Evolutionary conservation across 352 stramenopile genomes (phyloP), one percentile per base, ranked within the genome.

Genomic region (Discostella stelligera): DNA sequence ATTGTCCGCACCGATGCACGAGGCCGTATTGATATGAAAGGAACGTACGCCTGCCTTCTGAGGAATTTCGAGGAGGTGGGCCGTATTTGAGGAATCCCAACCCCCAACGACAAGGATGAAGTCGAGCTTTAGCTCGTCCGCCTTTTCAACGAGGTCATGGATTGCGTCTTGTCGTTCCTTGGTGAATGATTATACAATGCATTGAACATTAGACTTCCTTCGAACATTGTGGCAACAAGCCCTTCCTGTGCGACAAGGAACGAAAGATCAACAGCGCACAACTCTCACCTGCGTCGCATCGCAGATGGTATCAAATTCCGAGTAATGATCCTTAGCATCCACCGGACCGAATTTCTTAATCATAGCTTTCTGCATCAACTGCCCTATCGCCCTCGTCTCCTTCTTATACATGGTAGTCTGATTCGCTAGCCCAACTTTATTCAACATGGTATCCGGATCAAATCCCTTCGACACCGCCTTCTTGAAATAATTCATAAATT

Each of bases 321-420:
- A 87, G 78, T 95, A 96, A 80, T 94, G 91, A 21, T 91, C 71
- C 48, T 89, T 80, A 0, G 86, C 66, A 68, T 94, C 63, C 4
- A 82, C 81, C n/a, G 92, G 90, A 37, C 91, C 91, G 80, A 87
- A 94, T 72, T 95, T 94, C 32, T 88, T 88, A 70, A 96, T 94
- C 71, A 95, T 91, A 0, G 92, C 74, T 71, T 94, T 95, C 82
- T 96, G 90, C 48, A 96, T 88, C 23, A 95, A 58, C 60, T 93
- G 85, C 39, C 89, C 89, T 68, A 94, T 92, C 8, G 85, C 89
- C 52, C 85, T 77, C 3, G 89, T 94, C 76, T 96, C 92, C 62
- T 94, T 91, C 84, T 96, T 96, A 80, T 96, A 96, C 92, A 96
- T 96, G 39, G 92, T 96, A 16, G 92, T 96, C 82, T 96, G 92